Percentiles rank a stretch among this genome's conserved stretches.
These are phyloP conservation scores for Pythium aquatile DNA, from an alignment of 352 stramenopile species.

Conservation along the genomic window DNA sequence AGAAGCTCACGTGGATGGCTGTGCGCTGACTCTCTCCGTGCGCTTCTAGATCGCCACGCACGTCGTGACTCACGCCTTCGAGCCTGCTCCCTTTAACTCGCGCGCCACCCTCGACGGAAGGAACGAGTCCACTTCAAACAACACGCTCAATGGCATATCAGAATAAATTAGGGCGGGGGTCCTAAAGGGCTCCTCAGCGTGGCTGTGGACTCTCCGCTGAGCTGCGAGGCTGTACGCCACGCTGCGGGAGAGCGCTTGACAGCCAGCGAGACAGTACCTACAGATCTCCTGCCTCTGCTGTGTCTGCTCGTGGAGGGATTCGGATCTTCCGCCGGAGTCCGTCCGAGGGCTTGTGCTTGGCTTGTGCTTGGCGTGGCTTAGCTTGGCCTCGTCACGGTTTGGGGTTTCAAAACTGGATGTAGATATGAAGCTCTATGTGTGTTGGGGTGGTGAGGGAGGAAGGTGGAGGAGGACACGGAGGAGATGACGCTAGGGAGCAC, in stretches of 20 bases:
- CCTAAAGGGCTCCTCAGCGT: not conserved
- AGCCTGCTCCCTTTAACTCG: not conserved
- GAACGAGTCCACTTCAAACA: not conserved
- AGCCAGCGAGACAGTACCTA: not conserved
- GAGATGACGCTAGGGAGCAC: constrained; percentile 2
- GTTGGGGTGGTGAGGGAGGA: not conserved
- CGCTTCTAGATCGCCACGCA: constrained; percentile 4
- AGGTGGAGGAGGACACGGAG: not conserved
- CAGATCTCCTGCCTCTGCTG: not conserved
- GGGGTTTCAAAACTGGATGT: not conserved
- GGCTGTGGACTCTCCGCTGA: not conserved
- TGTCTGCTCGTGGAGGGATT: not conserved
- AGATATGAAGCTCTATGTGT: constrained; percentile 1
- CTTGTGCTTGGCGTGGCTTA: not conserved
- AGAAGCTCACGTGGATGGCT: not conserved
- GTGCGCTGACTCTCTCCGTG: not conserved
- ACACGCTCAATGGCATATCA: not conserved
- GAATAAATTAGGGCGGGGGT: constrained; percentile 1
- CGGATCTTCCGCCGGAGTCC: constrained; percentile 4
- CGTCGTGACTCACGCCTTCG: not conserved
- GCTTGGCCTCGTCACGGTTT: not conserved
- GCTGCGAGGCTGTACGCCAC: constrained; percentile 1
- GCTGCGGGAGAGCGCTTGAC: not conserved
- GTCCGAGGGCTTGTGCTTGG: not conserved
- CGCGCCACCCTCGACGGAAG: constrained; percentile 2